These are phyloP conservation scores for Rugosomyces carneus DNA, from an alignment of 1,284 basidiomycete genomes.

Conservation along the genomic window DNA sequence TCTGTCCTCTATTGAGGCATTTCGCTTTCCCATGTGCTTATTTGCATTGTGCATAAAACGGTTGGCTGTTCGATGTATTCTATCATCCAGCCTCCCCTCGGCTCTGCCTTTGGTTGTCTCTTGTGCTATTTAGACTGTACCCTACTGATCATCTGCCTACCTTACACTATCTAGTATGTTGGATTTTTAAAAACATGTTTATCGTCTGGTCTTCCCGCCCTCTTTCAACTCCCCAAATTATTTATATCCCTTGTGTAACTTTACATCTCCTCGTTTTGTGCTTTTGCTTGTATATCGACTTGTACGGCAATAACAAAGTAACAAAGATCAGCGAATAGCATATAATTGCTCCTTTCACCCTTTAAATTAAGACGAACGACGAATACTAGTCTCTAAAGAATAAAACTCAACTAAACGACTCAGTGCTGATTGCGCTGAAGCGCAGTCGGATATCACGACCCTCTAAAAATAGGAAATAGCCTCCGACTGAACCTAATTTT, in stretches of 20 bases:
- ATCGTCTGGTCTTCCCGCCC: slow-evolving; percentile 20
- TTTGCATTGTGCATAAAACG: neutral
- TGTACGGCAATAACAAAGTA: slow-evolving; percentile 23
- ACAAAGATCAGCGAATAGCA: slow-evolving; percentile 2
- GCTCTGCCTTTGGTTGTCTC: slow-evolving; percentile 1
- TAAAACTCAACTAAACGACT: too few species aligned
- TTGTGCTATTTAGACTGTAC: slow-evolving; percentile 42
- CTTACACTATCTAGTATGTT: slow-evolving; percentile 31
- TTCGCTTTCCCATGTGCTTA: neutral
- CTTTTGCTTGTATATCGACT: slow-evolving; percentile 16
- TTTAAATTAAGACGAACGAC: too few species aligned
- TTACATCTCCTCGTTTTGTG: slow-evolving; percentile 1
- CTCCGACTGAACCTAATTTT: too few species aligned
- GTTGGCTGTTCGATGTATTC: neutral
- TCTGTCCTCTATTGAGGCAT: slow-evolving; percentile 21
- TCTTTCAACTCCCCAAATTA: slow-evolving; percentile 21
- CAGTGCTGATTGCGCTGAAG: too few species aligned
- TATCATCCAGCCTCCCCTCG: neutral
- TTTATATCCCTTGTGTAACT: slow-evolving; percentile 25
- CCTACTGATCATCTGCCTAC: slow-evolving; percentile 30
- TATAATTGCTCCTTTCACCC: too few species aligned
- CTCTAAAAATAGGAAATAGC: too few species aligned
- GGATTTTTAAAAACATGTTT: slow-evolving; percentile 30
- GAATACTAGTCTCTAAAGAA: too few species aligned
- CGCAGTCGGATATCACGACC: too few species aligned